phyloP scores from a whole-genome alignment of 441 rosid species.

The Euphorbia celastroides region DNA sequence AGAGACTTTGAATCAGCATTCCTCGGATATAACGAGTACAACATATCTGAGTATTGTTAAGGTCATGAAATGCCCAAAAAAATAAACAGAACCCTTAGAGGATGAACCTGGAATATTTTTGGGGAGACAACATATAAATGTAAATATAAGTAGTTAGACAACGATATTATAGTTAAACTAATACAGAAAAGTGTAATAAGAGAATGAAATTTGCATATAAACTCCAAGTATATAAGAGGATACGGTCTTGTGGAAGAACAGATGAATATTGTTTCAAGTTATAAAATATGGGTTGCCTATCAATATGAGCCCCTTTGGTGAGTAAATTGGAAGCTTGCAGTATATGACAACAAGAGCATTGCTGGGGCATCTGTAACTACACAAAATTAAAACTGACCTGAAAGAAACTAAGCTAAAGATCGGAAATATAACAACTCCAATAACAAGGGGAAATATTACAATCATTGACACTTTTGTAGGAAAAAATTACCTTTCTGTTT shows the following conservation, averaged over 20 bases:
- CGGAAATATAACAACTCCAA: not conserved
- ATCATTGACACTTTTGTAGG: not conserved
- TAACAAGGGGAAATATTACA: not conserved
- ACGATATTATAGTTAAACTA: not conserved
- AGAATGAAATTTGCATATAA: not conserved
- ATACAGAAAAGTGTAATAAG: not conserved
- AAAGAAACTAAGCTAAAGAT: not conserved
- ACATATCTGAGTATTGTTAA: constrained; percentile 53
- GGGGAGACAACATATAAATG: not conserved
- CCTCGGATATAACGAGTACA: constrained; percentile 41
- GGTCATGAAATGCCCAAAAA: constrained; percentile 19
- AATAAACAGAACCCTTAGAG: constrained; percentile 4
- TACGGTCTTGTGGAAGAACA: constrained; percentile 64
- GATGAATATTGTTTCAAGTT: constrained; percentile 31
- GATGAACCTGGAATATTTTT: not conserved
- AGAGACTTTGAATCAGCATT: constrained; percentile 43
- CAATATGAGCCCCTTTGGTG: constrained; percentile 27
- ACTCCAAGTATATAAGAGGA: constrained; percentile 32
- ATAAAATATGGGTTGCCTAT: constrained; percentile 40
- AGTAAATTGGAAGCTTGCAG: constrained; percentile 31
- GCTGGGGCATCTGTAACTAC: constrained; percentile 33
- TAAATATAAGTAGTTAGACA: not conserved
- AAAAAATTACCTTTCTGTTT: constrained; percentile 22
- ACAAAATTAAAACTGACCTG: constrained; percentile 9
- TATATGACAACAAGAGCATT: constrained; percentile 33